Evolutionary conservation across 306 rosid species (phyloP), one percentile per base, ranked within the genome.

Genomic region (Lathyrus aphaca): DNA sequence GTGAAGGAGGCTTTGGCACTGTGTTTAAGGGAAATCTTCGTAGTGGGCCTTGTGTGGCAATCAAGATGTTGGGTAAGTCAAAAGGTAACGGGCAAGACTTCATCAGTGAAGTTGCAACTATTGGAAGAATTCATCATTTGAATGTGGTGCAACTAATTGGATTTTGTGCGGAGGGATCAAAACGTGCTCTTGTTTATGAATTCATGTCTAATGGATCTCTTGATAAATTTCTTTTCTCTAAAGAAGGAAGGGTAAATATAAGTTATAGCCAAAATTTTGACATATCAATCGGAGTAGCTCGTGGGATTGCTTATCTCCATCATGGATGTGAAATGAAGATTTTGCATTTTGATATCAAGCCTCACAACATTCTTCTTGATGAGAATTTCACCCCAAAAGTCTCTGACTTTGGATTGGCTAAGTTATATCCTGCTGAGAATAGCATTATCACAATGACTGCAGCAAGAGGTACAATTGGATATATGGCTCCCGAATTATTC

Each of bases 301-400:
- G 59, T 53, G 59, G 59, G 1, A 53, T 53, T 10, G 6, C 32
- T 53, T 53, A 53, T 53, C 12, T 53, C 8, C 59, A 53, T 53
- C 15, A 53, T 21, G 59, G 59, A 1, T 53, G 59, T 10, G 32
- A 53, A 0, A 53, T 53, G 59, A n/a, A 53, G 11, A 53, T 53
- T 21, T 19, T 53, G 15, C 59, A 53, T 53, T 53, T 53, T 21
- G 59, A 53, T 10, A 53, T 53, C 6, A 53, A 53, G 59, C 59
- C 59, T 4, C 59, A 53, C 21, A 53, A 53, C 4, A 53, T 53
- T 5, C 59, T 53, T 21, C 59, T 53, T 2, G 59, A 53, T 19
- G 59, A 21, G 4, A 19, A 53, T 29, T 53, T 21, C 12, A 21
- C 11, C 8, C 15, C 59, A 0, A 53, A 53, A 5, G 59, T 53